Percentiles rank a stretch among this genome's conserved stretches.
phyloP scores from a whole-genome alignment of 2,329 filamentous ascomycete genomes.

The Pseudogymnoascus sp. region DNA sequence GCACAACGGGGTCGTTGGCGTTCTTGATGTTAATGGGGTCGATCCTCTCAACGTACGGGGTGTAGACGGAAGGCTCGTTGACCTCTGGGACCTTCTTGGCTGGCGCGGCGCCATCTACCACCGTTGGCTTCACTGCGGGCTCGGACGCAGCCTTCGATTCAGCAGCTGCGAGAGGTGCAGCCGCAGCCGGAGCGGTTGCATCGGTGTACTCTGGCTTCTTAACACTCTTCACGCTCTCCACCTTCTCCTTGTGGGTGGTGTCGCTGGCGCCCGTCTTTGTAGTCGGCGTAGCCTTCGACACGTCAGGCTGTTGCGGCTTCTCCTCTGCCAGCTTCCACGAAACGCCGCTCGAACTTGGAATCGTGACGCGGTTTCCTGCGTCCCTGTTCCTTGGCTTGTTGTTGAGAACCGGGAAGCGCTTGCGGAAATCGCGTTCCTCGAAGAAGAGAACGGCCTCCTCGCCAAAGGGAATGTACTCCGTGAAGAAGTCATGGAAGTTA shows the following conservation, averaged over 20 bases:
- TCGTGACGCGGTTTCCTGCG: slow-evolving; percentile 64
- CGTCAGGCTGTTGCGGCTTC: slow-evolving; percentile 31
- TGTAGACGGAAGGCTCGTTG: slow-evolving; percentile 56
- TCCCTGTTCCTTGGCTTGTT: slow-evolving; percentile 34
- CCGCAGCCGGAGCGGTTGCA: slow-evolving; percentile 20
- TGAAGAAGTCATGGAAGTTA: slow-evolving; percentile 99
- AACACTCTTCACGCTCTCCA: slow-evolving; percentile 28
- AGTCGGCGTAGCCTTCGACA: not conserved
- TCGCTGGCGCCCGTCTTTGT: slow-evolving; percentile 22
- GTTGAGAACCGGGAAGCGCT: slow-evolving; percentile 59
- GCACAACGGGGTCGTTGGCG: slow-evolving; percentile 77
- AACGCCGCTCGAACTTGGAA: slow-evolving; percentile 77
- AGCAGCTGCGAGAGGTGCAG: slow-evolving; percentile 16
- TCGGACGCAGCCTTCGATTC: slow-evolving; percentile 25
- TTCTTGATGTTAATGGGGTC: slow-evolving; percentile 69
- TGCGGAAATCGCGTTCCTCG: slow-evolving; percentile 88
- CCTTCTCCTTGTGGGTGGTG: slow-evolving; percentile 21
- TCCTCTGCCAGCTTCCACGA: slow-evolving; percentile 69
- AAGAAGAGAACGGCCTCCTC: slow-evolving; percentile 93
- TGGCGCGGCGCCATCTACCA: slow-evolving; percentile 12
- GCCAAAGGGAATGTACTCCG: slow-evolving; percentile 88
- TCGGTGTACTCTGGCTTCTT: slow-evolving; percentile 28
- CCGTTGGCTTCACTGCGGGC: not conserved
- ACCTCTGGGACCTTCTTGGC: slow-evolving; percentile 47
- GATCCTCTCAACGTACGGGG: slow-evolving; percentile 57